phyloP scores from a whole-genome alignment of 371 early-diverging fungal species.

The Haplosporangium sp. region DNA sequence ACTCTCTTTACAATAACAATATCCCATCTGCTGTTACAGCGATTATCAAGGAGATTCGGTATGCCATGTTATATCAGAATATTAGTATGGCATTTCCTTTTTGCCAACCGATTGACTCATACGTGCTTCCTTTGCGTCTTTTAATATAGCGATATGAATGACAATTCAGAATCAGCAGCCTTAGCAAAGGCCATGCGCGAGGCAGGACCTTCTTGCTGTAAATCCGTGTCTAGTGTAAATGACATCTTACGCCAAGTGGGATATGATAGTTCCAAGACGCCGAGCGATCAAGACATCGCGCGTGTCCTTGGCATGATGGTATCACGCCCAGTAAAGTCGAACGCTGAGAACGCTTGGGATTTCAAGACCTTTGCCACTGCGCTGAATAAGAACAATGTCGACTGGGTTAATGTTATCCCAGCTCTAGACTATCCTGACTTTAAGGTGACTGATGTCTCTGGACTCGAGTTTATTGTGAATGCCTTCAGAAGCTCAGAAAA shows the following conservation, averaged over 20 bases:
- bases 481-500: constrained; percentile 73
- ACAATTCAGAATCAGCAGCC: constrained; percentile 37
- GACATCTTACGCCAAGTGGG: constrained; percentile 63
- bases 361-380: constrained; percentile 73
- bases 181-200: constrained; percentile 66
- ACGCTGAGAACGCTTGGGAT: constrained; percentile 74
- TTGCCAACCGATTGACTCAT: not conserved
- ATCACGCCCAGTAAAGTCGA: constrained; percentile 67
- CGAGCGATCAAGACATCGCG: constrained; percentile 76
- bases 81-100: not conserved
- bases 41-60: constrained; percentile 49
- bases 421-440: constrained; percentile 80
- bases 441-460: constrained; percentile 70
- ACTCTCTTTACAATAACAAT: constrained; percentile 43
- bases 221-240: constrained; percentile 59
- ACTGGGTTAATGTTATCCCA: constrained; percentile 76
- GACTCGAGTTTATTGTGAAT: constrained; percentile 72
- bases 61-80: constrained; percentile 4
- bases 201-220: constrained; percentile 70
- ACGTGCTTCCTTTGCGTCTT: not conserved
- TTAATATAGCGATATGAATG: constrained; percentile 41
- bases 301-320: constrained; percentile 81
- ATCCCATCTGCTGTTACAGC: constrained; percentile 28
- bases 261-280: constrained; percentile 48
- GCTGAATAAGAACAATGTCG: constrained; percentile 64